Evolutionary conservation across 306 rosid genomes (phyloP).

Genomic region (Dryas octopetala): DNA sequence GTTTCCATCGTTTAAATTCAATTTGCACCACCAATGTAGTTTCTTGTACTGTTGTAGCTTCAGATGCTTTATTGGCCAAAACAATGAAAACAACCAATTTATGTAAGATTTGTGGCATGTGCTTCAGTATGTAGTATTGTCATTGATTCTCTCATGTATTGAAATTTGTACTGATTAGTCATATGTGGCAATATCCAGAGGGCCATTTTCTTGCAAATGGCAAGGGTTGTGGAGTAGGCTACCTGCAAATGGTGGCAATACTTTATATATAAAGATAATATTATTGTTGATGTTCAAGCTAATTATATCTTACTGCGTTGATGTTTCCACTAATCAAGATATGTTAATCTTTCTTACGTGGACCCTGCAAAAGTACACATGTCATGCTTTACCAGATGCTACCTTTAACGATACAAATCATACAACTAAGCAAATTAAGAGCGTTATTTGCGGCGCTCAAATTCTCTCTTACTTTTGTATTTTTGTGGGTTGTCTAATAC

Average conservation of each 20-base stretch:
- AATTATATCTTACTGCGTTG: not conserved
- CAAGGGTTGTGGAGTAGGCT: not conserved
- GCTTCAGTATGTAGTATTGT: not conserved
- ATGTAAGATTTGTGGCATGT: slow-evolving; percentile 3
- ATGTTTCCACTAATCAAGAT: too few relatives aligned
- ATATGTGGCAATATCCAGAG: too few relatives aligned
- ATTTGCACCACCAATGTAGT: slow-evolving; percentile 3
- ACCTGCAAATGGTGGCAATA: not conserved
- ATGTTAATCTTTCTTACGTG: too few relatives aligned
- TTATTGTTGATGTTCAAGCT: not conserved
- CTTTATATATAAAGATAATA: too few relatives aligned
- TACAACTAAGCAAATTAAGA: too few relatives aligned
- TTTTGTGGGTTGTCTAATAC: too few relatives aligned
- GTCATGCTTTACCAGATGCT: too few relatives aligned
- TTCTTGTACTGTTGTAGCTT: slow-evolving; percentile 6
- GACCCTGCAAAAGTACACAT: too few relatives aligned
- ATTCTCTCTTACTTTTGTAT: too few relatives aligned
- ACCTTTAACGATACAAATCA: too few relatives aligned
- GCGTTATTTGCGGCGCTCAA: too few relatives aligned
- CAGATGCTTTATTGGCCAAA: slow-evolving; percentile 10
- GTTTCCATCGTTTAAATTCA: slow-evolving; percentile 5
- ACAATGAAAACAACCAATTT: not conserved
- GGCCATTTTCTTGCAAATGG: not conserved
- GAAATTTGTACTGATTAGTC: not conserved
- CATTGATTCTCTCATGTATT: not conserved